A percentile compares a stretch with the other conserved stretches of the same genome.
Conservation (phyloP, 1,284 basidiomycete genomes). For the Entoloma clypeatum region DNA sequence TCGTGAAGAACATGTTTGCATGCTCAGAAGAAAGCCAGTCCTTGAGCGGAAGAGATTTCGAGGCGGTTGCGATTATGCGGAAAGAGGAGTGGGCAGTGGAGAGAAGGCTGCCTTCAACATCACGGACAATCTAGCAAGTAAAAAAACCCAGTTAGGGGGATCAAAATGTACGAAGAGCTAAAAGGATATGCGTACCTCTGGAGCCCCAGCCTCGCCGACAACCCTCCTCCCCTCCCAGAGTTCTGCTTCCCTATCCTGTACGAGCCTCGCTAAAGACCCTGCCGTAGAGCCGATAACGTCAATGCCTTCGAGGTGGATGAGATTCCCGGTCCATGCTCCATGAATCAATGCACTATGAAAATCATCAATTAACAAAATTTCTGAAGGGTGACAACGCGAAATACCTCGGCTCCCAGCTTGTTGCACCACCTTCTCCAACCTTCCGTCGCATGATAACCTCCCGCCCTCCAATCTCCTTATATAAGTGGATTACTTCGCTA, state of each 20-base stretch:
- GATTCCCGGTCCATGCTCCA: conserved; percentile 51
- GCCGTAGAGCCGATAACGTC: conserved; percentile 63
- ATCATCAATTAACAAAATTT: conserved; percentile 2
- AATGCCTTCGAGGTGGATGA: conserved; percentile 57
- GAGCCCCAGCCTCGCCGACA: conserved; percentile 42
- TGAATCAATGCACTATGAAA: conserved; percentile 46
- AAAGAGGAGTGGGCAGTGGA: conserved; percentile 54
- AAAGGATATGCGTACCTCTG: conserved; percentile 42
- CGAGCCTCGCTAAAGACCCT: conserved; percentile 52
- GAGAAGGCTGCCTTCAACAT: no score
- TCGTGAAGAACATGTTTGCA: conserved; percentile 64
- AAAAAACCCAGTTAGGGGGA: conserved; percentile 4
- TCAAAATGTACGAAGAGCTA: neutral
- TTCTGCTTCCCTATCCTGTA: conserved; percentile 59
- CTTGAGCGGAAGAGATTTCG: conserved; percentile 55
- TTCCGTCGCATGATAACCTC: conserved; percentile 59
- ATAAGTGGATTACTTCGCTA: conserved; percentile 55
- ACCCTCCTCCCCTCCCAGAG: conserved; percentile 60
- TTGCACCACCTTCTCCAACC: conserved; percentile 52
- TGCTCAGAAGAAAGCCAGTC: conserved; percentile 66
- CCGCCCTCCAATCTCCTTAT: conserved; percentile 64
- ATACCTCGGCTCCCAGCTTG: conserved; percentile 61
- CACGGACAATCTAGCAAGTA: conserved; percentile 32
- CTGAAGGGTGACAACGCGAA: conserved; percentile 6
- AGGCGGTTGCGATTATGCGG: conserved; percentile 57